Base-by-base conservation (phyloP, 2,329 filamentous ascomycete genomes). In the Cladosporium oxysporum region DNA sequence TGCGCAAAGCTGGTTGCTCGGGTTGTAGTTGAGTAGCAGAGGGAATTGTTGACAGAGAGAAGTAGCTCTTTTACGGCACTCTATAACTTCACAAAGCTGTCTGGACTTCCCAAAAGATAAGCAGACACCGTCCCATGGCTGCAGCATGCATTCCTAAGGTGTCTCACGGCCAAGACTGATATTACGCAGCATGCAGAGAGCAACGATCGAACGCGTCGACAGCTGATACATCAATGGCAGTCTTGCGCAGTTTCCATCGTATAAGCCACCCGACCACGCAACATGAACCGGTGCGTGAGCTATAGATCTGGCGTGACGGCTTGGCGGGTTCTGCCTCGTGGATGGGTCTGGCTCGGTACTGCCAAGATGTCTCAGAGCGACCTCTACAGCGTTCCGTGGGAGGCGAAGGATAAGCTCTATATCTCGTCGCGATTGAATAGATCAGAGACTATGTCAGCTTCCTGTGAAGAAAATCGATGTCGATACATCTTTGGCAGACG, bases 251-350 rank as follows among this genome's bases (percentile, higher is more conserved):
- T 44, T 2, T 44, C 7, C n/a, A 5, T 4, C 11, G 6, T 47
- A 21, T 21, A 11, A 11, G n/a, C n/a, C 41, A 23, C 41, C n/a
- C 8, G n/a, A 21, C 21, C 41, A 47, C 41, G 41, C 41, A 47
- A 21, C n/a, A 12, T 12, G n/a, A 23, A 47, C 37, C 16, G 41
- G 7, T 11, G 41, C 7, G 23, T 8, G 12, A 58, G 21, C 53
- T 33, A 33, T 41, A 33, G n/a, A 8, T 26, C 55, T 58, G 55
- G 55, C 55, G 55, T 58, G 55, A 58, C 31, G n/a, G 31, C 55
- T 58, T 58, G 55, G 55, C 55, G 26, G n/a, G 28, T 55, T 21
- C 14, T 41, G 18, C 16, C 37, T 44, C 37, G 18, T n/a, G 37
- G 37, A n/a, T n/a, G 7, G n/a, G n/a, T 44, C 41, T 47, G 41